These are phyloP conservation scores for Chiua virens DNA, from an alignment of 768 basidiomycete genomes.

Conservation along the genomic window DNA sequence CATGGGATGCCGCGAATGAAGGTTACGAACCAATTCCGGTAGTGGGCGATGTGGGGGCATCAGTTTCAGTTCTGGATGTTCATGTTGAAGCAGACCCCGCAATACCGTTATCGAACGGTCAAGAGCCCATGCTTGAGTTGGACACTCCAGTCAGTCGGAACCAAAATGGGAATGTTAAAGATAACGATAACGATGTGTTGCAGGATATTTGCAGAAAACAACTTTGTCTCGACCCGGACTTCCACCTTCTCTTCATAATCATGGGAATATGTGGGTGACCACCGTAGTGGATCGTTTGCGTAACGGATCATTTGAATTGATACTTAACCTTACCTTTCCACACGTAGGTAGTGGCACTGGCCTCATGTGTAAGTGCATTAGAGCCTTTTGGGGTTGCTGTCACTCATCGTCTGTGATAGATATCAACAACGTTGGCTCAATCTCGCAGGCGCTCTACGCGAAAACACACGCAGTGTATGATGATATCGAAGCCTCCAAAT, in stretches of 20 bases:
- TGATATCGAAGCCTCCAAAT: slow-evolving; percentile 61
- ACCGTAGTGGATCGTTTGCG: neutral
- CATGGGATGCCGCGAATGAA: slow-evolving; percentile 2
- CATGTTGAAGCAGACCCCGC: slow-evolving; percentile 18
- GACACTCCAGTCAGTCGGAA: slow-evolving; percentile 13
- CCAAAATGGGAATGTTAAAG: neutral
- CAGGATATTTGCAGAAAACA: slow-evolving; percentile 57
- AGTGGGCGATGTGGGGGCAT: slow-evolving; percentile 6
- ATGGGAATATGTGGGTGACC: slow-evolving; percentile 52
- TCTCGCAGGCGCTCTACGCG: slow-evolving; percentile 67
- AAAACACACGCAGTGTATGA: slow-evolving; percentile 63
- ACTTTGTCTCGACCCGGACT: slow-evolving; percentile 54
- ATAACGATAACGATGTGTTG: slow-evolving; percentile 22
- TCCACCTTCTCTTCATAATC: slow-evolving; percentile 62
- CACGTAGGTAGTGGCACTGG: slow-evolving; percentile 67
- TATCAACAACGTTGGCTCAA: slow-evolving; percentile 86
- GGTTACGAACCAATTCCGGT: slow-evolving; percentile 19
- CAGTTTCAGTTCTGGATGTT: slow-evolving; percentile 14
- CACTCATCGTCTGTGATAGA: slow-evolving; percentile 37
- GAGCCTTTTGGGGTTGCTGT: neutral
- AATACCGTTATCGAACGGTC: slow-evolving; percentile 21
- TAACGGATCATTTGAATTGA: too few species aligned
- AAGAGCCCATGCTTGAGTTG: slow-evolving; percentile 18
- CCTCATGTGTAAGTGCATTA: slow-evolving; percentile 61
- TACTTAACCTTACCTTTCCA: neutral